Evolutionary conservation across 306 rosid genomes (phyloP), one percentile per base, ranked within the genome.

Genomic region (Myrica gale): DNA sequence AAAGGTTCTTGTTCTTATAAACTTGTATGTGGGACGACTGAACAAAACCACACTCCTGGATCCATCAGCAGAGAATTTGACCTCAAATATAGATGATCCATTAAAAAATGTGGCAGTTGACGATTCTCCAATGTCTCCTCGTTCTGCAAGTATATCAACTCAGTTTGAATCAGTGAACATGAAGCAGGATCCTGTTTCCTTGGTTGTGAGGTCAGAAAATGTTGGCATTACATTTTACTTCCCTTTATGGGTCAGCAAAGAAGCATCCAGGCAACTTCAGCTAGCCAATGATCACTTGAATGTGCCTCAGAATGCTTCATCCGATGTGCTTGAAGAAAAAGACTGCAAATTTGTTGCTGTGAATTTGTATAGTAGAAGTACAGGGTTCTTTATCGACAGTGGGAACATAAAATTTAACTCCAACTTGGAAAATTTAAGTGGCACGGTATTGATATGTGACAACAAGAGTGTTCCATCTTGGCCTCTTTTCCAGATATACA

Each of bases 401-500:
- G 77, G 56, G 61, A 80, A 68, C 57, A 74, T 87, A 46, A 83
- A 81, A 42, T 61, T 90, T 69, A 90, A 75, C 83, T 84, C 89
- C 42, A 78, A 68, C 17, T 70, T 95, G 60, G 93, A 90, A 77
- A 95, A 87, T 80, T 74, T 89, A 76, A 87, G 86, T 66, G 85
- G 92, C 76, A 79, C 67, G n/a, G 68, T 95, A 73, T 20, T 75
- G 37, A 71, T 83, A 56, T 69, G 84, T 74, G 88, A 86, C 86
- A 78, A 88, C 52, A 78, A 80, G 71, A 85, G 48, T 76, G 80
- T 32, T 80, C 84, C 82, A 46, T 85, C 93, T 78, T 88, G 85
- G 87, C 96, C 96, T 58, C 83, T 92, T 74, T 79, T 92, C 82
- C 90, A 90, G 83, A 83, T 92, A 37, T 74, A 78, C 76, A 87